phyloP scores from a whole-genome alignment of 1,284 basidiomycete genomes.

The Rhodotorula sp. region DNA sequence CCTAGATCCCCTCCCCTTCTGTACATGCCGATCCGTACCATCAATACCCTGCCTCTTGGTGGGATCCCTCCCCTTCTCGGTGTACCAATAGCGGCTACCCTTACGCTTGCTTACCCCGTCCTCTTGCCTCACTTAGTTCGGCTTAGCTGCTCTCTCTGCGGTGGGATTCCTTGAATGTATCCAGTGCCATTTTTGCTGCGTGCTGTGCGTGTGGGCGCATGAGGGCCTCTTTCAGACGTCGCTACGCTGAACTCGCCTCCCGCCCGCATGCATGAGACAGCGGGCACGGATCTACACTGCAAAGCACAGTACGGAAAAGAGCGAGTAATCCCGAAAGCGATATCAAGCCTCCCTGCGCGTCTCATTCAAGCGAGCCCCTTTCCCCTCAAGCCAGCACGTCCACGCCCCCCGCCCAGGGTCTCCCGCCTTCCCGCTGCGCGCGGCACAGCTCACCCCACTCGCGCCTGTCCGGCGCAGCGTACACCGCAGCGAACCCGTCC shows the following conservation, averaged over 20 bases:
- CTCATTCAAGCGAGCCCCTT: no score
- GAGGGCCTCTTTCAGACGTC: no score
- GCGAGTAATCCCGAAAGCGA: background rate
- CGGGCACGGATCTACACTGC: no score
- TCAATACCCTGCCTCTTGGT: background rate
- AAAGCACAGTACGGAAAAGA: background rate
- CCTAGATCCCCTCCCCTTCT: no score
- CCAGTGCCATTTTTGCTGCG: background rate
- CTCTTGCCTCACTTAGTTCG: background rate
- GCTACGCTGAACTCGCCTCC: no score
- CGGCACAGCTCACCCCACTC: constrained; percentile 30
- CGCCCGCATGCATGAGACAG: background rate
- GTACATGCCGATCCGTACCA: background rate
- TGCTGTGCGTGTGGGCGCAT: no score
- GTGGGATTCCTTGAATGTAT: background rate
- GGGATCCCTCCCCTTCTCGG: background rate
- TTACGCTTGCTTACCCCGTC: background rate
- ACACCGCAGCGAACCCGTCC: constrained; percentile 5
- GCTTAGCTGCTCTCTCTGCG: background rate
- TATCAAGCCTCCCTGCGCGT: background rate
- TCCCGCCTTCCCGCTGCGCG: background rate
- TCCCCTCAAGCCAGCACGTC: constrained; percentile 10
- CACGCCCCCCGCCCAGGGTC: constrained; percentile 11
- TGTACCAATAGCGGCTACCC: background rate
- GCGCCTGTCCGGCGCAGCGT: constrained; percentile 20